phyloP scores from a whole-genome alignment of 805 yeast genomes.

The Myxozyma melibiosi region DNA sequence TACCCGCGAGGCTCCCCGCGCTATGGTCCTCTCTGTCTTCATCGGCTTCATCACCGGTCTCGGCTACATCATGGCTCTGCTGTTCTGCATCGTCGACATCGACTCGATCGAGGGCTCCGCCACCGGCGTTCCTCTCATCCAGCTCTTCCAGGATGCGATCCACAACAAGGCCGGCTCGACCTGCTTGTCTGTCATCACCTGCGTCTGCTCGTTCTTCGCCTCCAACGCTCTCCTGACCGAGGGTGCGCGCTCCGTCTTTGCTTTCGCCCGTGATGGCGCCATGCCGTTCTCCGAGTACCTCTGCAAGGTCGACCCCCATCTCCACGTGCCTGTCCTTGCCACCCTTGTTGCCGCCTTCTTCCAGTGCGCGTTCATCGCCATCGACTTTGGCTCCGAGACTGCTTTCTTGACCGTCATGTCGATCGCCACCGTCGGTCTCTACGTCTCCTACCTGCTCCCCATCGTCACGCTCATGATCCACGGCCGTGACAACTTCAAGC shows the following conservation, averaged over 20 bases:
- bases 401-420: conserved; percentile 35
- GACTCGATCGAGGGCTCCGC: conserved; percentile 29
- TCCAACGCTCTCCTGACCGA: conserved; percentile 32
- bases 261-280: conserved; percentile 69
- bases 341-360: conserved; percentile 33
- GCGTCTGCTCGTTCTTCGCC: conserved; percentile 31
- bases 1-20: conserved; percentile 64
- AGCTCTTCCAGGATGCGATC: conserved; percentile 35
- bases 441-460: conserved; percentile 34
- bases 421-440: conserved; percentile 35
- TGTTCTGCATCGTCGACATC: conserved; percentile 41
- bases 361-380: conserved; percentile 33
- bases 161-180: conserved; percentile 35
- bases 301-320: conserved; percentile 53
- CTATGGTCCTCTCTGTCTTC: conserved; percentile 58
- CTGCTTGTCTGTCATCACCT: conserved; percentile 24
- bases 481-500: conserved; percentile 26
- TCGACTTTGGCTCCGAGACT: conserved; percentile 33
- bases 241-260: conserved; percentile 65
- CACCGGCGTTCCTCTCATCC: conserved; percentile 36
- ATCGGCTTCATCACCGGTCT: conserved; percentile 41
- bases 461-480: conserved; percentile 27
- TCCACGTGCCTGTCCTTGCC: conserved; percentile 67
- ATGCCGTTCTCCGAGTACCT: conserved; percentile 59
- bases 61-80: conserved; percentile 39